Percentiles rank a stretch among this genome's conserved stretches.
phyloP scores from a whole-genome alignment of 1,139 yeast species.

The Suhomyces chickasaworum region DNA sequence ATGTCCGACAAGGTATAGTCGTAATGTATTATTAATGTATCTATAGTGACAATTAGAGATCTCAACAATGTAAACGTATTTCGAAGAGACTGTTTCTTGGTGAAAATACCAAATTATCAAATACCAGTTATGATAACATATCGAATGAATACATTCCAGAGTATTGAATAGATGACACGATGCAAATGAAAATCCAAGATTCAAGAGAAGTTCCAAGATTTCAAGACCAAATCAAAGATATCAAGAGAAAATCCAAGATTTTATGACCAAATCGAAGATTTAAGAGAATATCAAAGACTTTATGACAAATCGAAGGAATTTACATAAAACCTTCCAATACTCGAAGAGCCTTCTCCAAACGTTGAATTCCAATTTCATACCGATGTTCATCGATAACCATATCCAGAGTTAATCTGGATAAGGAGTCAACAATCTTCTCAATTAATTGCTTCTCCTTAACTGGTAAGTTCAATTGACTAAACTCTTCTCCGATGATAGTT shows the following conservation, averaged over 20 bases:
- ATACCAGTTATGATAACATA: background rate
- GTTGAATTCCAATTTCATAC: slow-evolving; percentile 74
- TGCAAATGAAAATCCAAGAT: background rate
- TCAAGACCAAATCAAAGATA: too few relatives aligned
- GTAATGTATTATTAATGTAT: slow-evolving; percentile 9
- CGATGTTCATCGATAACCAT: slow-evolving; percentile 83
- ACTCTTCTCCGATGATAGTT: slow-evolving; percentile 66
- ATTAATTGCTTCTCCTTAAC: slow-evolving; percentile 74
- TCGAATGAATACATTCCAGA: background rate
- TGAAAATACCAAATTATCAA: background rate
- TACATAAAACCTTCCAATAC: slow-evolving; percentile 78
- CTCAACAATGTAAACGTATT: background rate
- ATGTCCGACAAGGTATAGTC: slow-evolving; percentile 1
- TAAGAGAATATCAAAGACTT: too few relatives aligned
- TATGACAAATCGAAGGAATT: too few relatives aligned
- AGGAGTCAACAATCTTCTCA: slow-evolving; percentile 82
- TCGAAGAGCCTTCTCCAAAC: slow-evolving; percentile 77
- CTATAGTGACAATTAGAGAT: slow-evolving; percentile 1
- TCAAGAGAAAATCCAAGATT: too few relatives aligned
- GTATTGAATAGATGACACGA: background rate
- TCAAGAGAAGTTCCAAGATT: too few relatives aligned
- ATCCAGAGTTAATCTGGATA: slow-evolving; percentile 83
- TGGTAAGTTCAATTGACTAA: slow-evolving; percentile 73
- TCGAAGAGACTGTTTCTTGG: background rate
- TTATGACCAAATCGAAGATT: too few relatives aligned